phyloP scores from a whole-genome alignment of 768 basidiomycete genomes.

The Termitomyces sp. region DNA sequence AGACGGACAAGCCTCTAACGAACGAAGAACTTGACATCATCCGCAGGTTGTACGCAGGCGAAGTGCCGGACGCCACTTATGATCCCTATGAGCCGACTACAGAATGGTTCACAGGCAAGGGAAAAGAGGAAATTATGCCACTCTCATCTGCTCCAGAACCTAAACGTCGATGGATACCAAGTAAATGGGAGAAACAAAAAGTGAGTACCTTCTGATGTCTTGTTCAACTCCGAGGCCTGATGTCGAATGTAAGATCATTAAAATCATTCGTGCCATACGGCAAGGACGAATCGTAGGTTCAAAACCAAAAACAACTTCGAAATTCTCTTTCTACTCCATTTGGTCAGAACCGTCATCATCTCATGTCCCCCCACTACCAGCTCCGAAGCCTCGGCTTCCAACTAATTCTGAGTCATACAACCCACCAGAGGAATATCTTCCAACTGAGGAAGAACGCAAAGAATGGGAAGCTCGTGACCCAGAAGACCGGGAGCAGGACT shows the following conservation, averaged over 20 bases:
- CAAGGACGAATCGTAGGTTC: constrained; percentile 91
- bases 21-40: constrained; percentile 95
- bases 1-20: constrained; percentile 81
- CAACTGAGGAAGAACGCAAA: constrained; percentile 73
- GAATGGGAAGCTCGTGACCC: constrained; percentile 80
- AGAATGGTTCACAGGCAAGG: constrained; percentile 97
- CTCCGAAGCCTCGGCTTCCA: constrained; percentile 86
- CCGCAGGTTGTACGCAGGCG: constrained; percentile 79
- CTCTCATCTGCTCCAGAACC: constrained; percentile 89
- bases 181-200: constrained; percentile 99
- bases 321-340: constrained; percentile 76
- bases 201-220: constrained; percentile 31
- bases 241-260: constrained; percentile 72
- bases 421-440: constrained; percentile 95
- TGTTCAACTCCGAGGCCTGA: background rate
- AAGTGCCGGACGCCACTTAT: constrained; percentile 87
- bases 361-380: constrained; percentile 84
- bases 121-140: constrained; percentile 94
- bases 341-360: constrained; percentile 79
- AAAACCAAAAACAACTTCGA: constrained; percentile 71
- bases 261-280: constrained; percentile 97
- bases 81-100: constrained; percentile 91
- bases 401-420: constrained; percentile 98
- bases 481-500: constrained; percentile 87
- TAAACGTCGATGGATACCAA: constrained; percentile 93